Evolutionary conservation across 306 rosid species (phyloP), one percentile per base, ranked within the genome.

Genomic region (Elaeagnus macrophylla): DNA sequence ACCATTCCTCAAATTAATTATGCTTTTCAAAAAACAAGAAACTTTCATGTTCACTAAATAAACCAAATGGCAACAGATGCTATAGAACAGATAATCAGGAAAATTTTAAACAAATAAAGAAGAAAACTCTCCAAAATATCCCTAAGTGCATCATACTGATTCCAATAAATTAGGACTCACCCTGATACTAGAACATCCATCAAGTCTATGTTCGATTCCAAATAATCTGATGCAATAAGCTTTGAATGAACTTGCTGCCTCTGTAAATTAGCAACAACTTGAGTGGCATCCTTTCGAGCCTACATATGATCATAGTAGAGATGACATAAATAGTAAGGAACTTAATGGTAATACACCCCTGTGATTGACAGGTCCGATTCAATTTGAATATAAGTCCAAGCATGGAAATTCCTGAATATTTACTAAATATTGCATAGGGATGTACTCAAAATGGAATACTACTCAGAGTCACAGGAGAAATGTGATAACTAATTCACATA

Each of bases 201-300:
- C 8, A 83, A 40, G 72, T 86, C 83, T 15, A 86, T 38, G 45
- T 86, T 86, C 5, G 46, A 60, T 41, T 86, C 83, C 57, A 86
- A 61, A 40, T 71, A 83, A 16, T 72, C 75, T 7, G 85, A 78
- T 48, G 85, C 83, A 20, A 83, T 35, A 53, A 78, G 9, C 60
- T 46, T 66, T 20, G 83, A 75, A 48, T 67, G 62, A 51, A 83
- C 77, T 37, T 64, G 57, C 54, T 80, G 95, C 70, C 80, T 70
- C 61, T 78, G 88, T 69, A 86, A 73, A 74, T 83, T 86, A 14
- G 93, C 79, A 44, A 83, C 40, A 40, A 83, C 78, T 42, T 72
- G 85, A 44, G 83, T 80, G 9, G 80, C 76, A 62, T 81, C 72
- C 59, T 67, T 71, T 18, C 88, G 83, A 7, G 77, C 67, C 95